Conservation (phyloP, 106 monocot species). For the Apostasia ramifera region DNA sequence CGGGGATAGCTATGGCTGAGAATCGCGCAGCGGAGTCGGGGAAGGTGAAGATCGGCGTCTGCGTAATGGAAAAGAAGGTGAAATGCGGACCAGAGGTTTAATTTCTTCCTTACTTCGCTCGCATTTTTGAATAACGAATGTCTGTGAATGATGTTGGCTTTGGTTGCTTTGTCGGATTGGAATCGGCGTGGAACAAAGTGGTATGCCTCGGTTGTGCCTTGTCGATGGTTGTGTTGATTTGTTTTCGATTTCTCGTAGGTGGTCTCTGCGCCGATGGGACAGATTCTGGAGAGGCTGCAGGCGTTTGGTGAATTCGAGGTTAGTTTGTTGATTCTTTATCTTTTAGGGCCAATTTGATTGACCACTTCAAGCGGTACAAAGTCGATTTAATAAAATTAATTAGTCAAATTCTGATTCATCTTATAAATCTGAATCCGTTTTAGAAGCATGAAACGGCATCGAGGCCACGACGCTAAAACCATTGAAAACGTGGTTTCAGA, state of each 20-base stretch:
- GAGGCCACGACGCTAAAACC: no score
- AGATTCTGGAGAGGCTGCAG: slow-evolving; percentile 75
- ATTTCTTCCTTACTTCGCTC: background rate
- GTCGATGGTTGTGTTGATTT: background rate
- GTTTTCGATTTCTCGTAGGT: slow-evolving; percentile 33
- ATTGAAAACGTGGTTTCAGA: no score
- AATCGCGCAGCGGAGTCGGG: background rate
- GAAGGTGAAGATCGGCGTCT: slow-evolving; percentile 47
- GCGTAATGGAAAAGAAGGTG: slow-evolving; percentile 63
- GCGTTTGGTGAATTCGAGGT: slow-evolving; percentile 96
- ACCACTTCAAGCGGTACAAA: no score
- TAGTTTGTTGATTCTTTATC: background rate
- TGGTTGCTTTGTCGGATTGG: background rate
- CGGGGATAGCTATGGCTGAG: background rate
- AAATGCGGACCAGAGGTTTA: slow-evolving; percentile 19
- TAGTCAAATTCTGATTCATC: no score
- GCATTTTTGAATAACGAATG: background rate
- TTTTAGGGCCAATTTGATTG: no score
- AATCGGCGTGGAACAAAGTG: background rate
- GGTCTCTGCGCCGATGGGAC: slow-evolving; percentile 74
- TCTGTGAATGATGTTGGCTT: background rate
- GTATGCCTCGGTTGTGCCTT: background rate
- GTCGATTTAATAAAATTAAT: no score
- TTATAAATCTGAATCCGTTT: no score
- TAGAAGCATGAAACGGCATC: no score